A percentile compares a stretch with the other conserved stretches of the same genome.
Evolutionary conservation across 805 yeast genomes (phyloP).

Genomic region (Saitoella complicata): DNA sequence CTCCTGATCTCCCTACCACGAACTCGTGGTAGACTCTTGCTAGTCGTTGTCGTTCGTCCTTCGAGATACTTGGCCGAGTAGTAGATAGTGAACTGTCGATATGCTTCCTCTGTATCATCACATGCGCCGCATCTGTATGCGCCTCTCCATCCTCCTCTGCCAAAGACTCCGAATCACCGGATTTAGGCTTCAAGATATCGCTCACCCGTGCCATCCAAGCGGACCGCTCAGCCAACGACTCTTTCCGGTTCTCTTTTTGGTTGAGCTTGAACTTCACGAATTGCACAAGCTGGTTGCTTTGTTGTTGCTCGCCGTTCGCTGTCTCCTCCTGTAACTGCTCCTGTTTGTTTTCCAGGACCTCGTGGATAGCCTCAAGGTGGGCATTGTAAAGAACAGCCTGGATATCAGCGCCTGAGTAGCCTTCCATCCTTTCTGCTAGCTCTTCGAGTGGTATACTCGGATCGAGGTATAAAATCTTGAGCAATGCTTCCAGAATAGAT

Average conservation of each 20-base stretch:
- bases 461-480: slow-evolving; percentile 39
- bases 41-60: slow-evolving; percentile 49
- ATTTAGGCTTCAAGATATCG: background rate
- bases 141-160: slow-evolving; percentile 1
- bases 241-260: background rate
- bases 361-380: slow-evolving; percentile 62
- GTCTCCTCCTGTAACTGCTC: slow-evolving; percentile 4
- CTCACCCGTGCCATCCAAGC: background rate
- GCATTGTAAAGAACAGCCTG: slow-evolving; percentile 89
- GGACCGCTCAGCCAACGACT: background rate
- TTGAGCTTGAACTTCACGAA: background rate
- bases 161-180: too few species aligned
- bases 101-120: slow-evolving; percentile 37
- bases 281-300: background rate
- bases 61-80: slow-evolving; percentile 81
- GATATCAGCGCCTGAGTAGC: slow-evolving; percentile 87
- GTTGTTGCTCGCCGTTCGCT: slow-evolving; percentile 5
- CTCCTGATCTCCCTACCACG: slow-evolving; percentile 63
- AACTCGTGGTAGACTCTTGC: slow-evolving; percentile 52
- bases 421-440: slow-evolving; percentile 46
- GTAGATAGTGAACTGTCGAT: slow-evolving; percentile 47
- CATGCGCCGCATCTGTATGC: slow-evolving; percentile 17
- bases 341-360: slow-evolving; percentile 23
- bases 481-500: slow-evolving; percentile 43
- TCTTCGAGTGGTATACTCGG: slow-evolving; percentile 35